Evolutionary conservation across 1,139 yeast genomes (phyloP), one percentile per base, ranked within the genome.

Genomic region (Petasospora fabianii): DNA sequence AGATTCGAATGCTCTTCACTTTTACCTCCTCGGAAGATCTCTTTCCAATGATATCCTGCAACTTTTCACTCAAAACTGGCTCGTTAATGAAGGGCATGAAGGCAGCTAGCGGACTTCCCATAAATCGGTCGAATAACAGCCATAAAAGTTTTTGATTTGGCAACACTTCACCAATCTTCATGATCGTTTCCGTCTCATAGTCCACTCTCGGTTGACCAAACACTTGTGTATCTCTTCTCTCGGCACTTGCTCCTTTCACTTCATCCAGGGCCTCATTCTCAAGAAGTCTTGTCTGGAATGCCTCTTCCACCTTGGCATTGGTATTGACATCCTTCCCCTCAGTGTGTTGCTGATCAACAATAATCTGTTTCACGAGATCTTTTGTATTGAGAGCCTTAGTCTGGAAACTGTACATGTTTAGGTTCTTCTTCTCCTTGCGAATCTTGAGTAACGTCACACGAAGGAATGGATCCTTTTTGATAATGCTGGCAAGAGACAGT

Each of bases 11-110:
- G 14, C 42, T 30, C 9, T 31, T 18, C 33, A 19, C 60, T 41
- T 24, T 48, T 33, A n/a, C 27, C 37, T 24, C 34, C 6, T 35
- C 35, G 16, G 45, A 45, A 51, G 60, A 5, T 51, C 56, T 10
- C 44, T 40, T 27, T 41, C 56, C 36, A 45, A 64, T 43, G 3
- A 66, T 40, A n/a, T 49, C 50, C 24, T 53, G 56, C 16, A 64
- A 39, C 20, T 59, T 61, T 5, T 48, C 51, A 32, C 56, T 43
- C 46, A 65, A 56, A 36, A 58, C 58, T 3, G 52, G 54, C 49
- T 77, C 76, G 44, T 75, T 79, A 9, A 76, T 35, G 36, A 68
- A 61, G 2, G 83, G 81, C 42, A 65, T 52, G 34, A 69, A 62
- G 0, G 73, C 72, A 43, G 72, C 73, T 11, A 73, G 31, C 0